Evolutionary conservation across 441 rosid species (phyloP), one percentile per base, ranked within the genome.

Genomic region (Brassica balearica): DNA sequence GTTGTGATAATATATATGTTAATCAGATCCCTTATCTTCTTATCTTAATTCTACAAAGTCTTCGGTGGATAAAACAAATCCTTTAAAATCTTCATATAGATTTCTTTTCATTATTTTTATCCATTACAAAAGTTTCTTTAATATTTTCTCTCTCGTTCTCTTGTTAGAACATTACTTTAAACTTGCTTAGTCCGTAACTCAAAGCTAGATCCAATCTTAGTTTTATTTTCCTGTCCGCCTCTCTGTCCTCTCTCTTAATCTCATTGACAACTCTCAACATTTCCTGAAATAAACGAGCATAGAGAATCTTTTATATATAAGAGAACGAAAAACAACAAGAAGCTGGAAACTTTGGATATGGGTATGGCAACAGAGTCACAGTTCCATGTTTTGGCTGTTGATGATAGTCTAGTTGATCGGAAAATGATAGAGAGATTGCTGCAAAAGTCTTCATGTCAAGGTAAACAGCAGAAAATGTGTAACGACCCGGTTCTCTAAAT

Each of bases 341-440:
- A 46, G 36, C 27, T 34, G 17, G 29, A 46, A 71, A 53, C 62
- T 29, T 68, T 63, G 29, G 75, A 59, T 71, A 88, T 88, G 90
- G 89, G 87, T 41, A 67, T 84, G 77, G 83, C 81, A 19, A 80
- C 79, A 23, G 88, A 85, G 67, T 79, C 91, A 6, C 81, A 74
- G 80, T 87, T 84, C 67, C 92, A 88, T 69, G 90, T 88, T 64
- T 62, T 88, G 15, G 90, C 92, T 14, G 92, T 88, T 77, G 92
- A 87, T 76, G 90, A 88, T 78, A 88, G 87, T 71, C 67, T 85
- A 43, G 72, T 87, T 11, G 92, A 88, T 56, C 77, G 92, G 73
- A 88, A 84, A 78, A 84, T 88, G 46, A 87, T 88, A 5, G 92
- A 88, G 80, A 82, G 80, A 79, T 86, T 88, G 61, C 88, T 88